Conservation (phyloP, 495 filamentous ascomycete genomes). For the Entonaema liquescens region DNA sequence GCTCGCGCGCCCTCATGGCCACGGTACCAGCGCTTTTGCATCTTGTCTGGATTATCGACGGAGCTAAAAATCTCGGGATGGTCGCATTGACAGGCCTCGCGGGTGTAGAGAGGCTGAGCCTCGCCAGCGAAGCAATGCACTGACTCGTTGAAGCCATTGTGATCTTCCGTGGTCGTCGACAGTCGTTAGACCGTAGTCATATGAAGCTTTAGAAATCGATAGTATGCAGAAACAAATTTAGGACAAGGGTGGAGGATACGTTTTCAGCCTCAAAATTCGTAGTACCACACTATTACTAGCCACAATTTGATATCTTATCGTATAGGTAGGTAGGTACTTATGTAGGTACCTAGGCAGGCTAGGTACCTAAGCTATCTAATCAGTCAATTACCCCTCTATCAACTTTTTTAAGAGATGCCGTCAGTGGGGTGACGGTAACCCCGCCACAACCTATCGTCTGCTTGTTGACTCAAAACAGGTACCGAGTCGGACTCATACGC, state of each 20-base stretch:
- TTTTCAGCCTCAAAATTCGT: conserved; percentile 22
- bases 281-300: background rate
- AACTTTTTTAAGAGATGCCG: conserved; percentile 15
- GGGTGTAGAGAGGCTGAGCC: conserved; percentile 55
- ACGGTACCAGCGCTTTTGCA: conserved; percentile 48
- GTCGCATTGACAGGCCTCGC: conserved; percentile 46
- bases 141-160: conserved; percentile 55
- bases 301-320: background rate
- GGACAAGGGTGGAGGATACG: conserved; percentile 10
- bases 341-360: conserved; percentile 13
- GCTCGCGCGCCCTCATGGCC: conserved; percentile 56
- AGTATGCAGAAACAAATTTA: conserved; percentile 24
- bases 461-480: conserved; percentile 27
- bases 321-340: background rate
- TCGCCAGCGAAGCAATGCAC: conserved; percentile 71
- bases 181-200: conserved; percentile 5
- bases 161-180: conserved; percentile 14
- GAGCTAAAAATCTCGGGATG: conserved; percentile 55
- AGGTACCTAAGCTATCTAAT: conserved; percentile 29
- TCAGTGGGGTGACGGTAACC: conserved; percentile 38
- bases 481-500: conserved; percentile 4
- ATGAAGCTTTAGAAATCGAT: conserved; percentile 18
- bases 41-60: conserved; percentile 50
- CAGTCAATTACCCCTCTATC: conserved; percentile 27
- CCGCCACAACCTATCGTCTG: conserved; percentile 26